Base-by-base conservation (phyloP, 108 stramenopile species). In the Cyclotella cryptica region DNA sequence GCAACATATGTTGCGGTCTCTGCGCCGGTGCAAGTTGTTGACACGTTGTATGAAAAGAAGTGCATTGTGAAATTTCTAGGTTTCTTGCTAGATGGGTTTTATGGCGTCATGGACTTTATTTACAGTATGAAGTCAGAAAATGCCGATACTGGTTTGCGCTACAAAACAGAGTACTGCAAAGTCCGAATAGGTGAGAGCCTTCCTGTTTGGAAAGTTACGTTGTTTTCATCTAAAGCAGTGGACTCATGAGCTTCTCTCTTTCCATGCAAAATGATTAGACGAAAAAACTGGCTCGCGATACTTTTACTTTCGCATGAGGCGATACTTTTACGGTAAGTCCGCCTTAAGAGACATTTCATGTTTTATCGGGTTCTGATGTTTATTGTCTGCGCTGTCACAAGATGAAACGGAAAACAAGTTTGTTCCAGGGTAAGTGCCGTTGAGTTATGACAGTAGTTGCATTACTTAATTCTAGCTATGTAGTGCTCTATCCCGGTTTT, bases 1-100 rank as follows among this genome's bases (percentile, higher is more conserved):
- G 90, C 90, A 22, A 61, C 78, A 8, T 80, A 84, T 55, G 78
- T 91, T 24, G 88, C 88, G 21, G 84, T 91, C 10, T 66, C 69
- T 5, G 75, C 82, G 53, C 84, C 79, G 13, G 72, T 72, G 19
- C 58, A 52, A 24, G 44, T 15, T 19, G 41, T 78, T 43, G 71
- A 58, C 46, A 42, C 59, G 24, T 14, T 43, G n/a, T 68, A 85
- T 30, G 51, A 61, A 13, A 55, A 61, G 21, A 78, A 62, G 17
- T 60, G 46, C 19, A 68, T 71, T 65, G 51, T 35, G 22, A 65
- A 70, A 27, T 45, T 71, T 24, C 58, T 66, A 1, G 41, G 27
- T 42, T 60, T 21, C 14, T 21, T 79, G 11, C 14, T 47, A 26
- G 46, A 26, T 18, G 27, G 61, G 29, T 65, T 74, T 51, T 62